Conservation (phyloP, 345 rosid genomes). For the Eucalyptus sp. region DNA sequence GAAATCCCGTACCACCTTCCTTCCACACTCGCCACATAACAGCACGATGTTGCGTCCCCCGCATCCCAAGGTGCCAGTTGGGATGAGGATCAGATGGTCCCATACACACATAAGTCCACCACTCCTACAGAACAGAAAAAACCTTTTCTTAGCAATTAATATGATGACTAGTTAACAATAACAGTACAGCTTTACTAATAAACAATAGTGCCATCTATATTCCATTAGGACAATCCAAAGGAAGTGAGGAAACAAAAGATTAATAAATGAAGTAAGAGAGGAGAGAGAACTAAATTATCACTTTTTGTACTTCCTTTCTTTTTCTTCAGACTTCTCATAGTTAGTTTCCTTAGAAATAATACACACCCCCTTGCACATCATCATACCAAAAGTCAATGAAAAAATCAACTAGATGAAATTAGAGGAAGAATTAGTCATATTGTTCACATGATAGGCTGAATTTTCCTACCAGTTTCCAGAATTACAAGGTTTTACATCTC, state of each 20-base stretch:
- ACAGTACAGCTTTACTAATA: not conserved
- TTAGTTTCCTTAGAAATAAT: not conserved
- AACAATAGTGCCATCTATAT: not conserved
- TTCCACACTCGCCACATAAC: slow-evolving; percentile 99
- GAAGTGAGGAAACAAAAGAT: not conserved
- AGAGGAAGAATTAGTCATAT: not conserved
- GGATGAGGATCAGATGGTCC: slow-evolving; percentile 99
- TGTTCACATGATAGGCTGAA: not conserved
- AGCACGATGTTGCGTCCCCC: slow-evolving; percentile 96
- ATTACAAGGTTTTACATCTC: not conserved
- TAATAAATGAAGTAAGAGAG: not conserved
- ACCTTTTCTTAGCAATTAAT: not conserved
- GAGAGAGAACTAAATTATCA: not conserved
- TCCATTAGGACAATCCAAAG: not conserved
- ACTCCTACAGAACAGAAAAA: slow-evolving; percentile 43
- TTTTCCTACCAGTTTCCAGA: not conserved
- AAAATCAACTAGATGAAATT: not conserved
- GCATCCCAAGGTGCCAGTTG: slow-evolving; percentile 97
- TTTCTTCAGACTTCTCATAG: not conserved
- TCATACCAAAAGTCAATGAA: not conserved
- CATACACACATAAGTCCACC: slow-evolving; percentile 98
- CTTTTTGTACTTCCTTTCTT: not conserved
- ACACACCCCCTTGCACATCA: not conserved
- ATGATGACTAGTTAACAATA: not conserved
- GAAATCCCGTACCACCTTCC: slow-evolving; percentile 95